phyloP scores from a whole-genome alignment of 805 yeast species.

The Candida lessepsii region DNA sequence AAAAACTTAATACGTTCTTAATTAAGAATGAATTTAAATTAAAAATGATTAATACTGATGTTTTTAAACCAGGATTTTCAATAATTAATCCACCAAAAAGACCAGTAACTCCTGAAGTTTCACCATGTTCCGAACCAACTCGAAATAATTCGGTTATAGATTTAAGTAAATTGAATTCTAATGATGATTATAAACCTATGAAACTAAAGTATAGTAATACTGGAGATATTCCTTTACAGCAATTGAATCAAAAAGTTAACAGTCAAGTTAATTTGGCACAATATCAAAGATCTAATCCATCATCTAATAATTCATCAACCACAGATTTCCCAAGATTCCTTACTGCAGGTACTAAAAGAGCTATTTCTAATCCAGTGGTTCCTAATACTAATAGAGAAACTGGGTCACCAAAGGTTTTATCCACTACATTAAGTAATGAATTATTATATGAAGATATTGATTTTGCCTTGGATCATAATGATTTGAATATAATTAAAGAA shows the following conservation, averaged over 20 bases:
- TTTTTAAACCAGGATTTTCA: conserved; percentile 33
- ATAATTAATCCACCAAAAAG: conserved; percentile 30
- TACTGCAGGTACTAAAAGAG: conserved; percentile 8
- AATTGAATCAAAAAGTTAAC: conserved; percentile 39
- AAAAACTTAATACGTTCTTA: conserved; percentile 22
- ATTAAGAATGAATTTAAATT: conserved; percentile 34
- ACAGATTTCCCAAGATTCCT: conserved; percentile 19
- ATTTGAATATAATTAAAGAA: conserved; percentile 24
- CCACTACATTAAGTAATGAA: conserved; percentile 9
- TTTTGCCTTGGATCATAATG: conserved; percentile 10
- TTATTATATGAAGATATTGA: conserved; percentile 11
- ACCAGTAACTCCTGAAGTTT: conserved; percentile 42
- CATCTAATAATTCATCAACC: conserved; percentile 17
- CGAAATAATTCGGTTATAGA: conserved; percentile 41
- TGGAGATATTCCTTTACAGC: conserved; percentile 38
- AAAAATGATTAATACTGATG: conserved; percentile 37
- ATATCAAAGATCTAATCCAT: conserved; percentile 16
- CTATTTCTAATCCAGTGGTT: conserved; percentile 25
- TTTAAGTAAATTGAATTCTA: conserved; percentile 32
- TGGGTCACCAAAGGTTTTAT: conserved; percentile 5
- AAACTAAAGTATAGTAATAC: conserved; percentile 37
- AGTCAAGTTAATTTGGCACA: conserved; percentile 34
- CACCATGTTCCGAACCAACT: conserved; percentile 43
- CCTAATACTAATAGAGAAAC: conserved; percentile 22
- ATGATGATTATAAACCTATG: conserved; percentile 39